Conservation (phyloP, 768 basidiomycete species). For the Mycena kentingensis region DNA sequence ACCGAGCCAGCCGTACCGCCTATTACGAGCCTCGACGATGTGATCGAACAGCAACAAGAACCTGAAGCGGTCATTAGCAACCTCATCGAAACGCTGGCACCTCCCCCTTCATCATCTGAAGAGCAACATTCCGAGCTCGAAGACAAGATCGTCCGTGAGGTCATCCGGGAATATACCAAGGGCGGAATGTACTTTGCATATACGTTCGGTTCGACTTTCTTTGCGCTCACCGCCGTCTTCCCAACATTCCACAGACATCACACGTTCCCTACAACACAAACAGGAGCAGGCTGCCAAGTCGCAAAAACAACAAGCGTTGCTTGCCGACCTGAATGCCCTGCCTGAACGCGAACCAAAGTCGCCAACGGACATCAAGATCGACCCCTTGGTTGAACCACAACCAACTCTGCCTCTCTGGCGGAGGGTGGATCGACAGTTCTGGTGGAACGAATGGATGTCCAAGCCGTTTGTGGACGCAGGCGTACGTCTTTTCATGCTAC, state of each 20-base stretch:
- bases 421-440: slow-evolving; percentile 85
- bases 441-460: slow-evolving; percentile 93
- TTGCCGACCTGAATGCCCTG: slow-evolving; percentile 61
- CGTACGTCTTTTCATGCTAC: slow-evolving; percentile 43
- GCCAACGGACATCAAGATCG: slow-evolving; percentile 37
- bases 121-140: slow-evolving; percentile 78
- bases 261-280: slow-evolving; percentile 81
- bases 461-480: slow-evolving; percentile 87
- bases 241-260: slow-evolving; percentile 57
- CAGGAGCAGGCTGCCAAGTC: slow-evolving; percentile 62
- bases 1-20: neutral
- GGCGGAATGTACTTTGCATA: slow-evolving; percentile 92
- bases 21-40: slow-evolving; percentile 39
- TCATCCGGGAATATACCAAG: slow-evolving; percentile 72
- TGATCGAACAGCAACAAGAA: slow-evolving; percentile 51
- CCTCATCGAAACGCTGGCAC: slow-evolving; percentile 62
- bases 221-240: neutral
- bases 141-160: slow-evolving; percentile 78
- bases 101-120: slow-evolving; percentile 61
- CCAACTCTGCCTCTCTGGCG: slow-evolving; percentile 87
- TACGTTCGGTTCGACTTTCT: slow-evolving; percentile 63
- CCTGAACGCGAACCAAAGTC: slow-evolving; percentile 32
- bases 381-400: slow-evolving; percentile 69
- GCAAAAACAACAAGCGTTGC: slow-evolving; percentile 58
- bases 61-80: slow-evolving; percentile 56